These are phyloP conservation scores for Chytridiales sp. DNA, from an alignment of 371 early-diverging fungal genomes.

Conservation along the genomic window DNA sequence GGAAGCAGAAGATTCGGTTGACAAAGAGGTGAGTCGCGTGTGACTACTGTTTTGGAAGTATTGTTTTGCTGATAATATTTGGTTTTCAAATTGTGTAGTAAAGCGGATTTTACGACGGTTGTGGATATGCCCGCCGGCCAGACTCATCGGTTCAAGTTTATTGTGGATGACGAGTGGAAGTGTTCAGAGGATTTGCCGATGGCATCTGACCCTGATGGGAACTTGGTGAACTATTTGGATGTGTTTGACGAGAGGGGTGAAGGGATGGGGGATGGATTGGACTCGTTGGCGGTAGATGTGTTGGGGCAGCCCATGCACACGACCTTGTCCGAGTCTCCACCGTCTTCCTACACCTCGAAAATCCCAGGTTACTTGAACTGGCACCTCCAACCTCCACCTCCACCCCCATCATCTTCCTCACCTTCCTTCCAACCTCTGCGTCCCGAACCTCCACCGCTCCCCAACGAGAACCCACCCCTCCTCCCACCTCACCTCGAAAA, in stretches of 20 bases:
- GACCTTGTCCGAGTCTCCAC: constrained; percentile 48
- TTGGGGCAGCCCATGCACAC: background rate
- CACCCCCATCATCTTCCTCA: constrained; percentile 20
- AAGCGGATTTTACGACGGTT: constrained; percentile 73
- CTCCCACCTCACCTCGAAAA: constrained; percentile 91
- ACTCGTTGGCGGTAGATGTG: constrained; percentile 30
- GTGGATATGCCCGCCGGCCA: constrained; percentile 82
- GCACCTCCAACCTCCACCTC: constrained; percentile 22
- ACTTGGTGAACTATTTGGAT: constrained; percentile 91
- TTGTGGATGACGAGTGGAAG: constrained; percentile 97
- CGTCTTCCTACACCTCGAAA: constrained; percentile 62
- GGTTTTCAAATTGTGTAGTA: constrained; percentile 18
- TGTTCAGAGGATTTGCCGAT: constrained; percentile 88
- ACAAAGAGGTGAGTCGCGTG: constrained; percentile 61
- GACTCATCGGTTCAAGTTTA: constrained; percentile 93
- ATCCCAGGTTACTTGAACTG: constrained; percentile 60
- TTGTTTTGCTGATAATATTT: no score
- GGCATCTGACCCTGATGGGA: constrained; percentile 91
- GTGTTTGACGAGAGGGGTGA: constrained; percentile 56
- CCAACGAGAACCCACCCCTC: constrained; percentile 66
- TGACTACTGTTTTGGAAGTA: background rate
- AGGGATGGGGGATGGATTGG: constrained; percentile 51
- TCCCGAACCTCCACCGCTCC: constrained; percentile 13
- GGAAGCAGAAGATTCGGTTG: constrained; percentile 90
- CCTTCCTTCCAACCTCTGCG: constrained; percentile 16